Base-by-base conservation (phyloP, 1,284 basidiomycete genomes). In the Tilletiaria anomala region DNA sequence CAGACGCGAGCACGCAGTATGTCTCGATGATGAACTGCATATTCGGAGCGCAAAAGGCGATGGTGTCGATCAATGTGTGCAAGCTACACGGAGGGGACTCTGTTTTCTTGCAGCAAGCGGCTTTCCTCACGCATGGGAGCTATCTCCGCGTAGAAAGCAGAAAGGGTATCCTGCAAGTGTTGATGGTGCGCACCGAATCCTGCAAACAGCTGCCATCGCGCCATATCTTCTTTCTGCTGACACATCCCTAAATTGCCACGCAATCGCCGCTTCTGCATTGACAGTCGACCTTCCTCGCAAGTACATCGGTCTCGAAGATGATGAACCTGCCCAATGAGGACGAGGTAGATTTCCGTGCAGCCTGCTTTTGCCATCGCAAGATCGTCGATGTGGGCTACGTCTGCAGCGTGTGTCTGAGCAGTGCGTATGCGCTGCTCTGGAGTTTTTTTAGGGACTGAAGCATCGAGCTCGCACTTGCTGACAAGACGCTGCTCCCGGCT, bases 21-120 rank as follows among this genome's bases (percentile, higher is more conserved):
- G 91, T 97, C 40, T 84, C 91, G 10, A 79, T 97, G 67, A 99
- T 99, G 93, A 97, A 97, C 67, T 83, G 87, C 44, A 96, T 97
- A 40, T 99, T 99, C 70, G 89, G 88, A 3, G 93, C 93, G 1
- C 93, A 99, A 68, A 97, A 97, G 71, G 75, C 54, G 4, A 22
- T 83, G 76, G 82, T 94, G 12, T 82, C 83, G 1, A 88, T 99
- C 53, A 91, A 97, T 61, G 85, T 94, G 4, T 83, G 88, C 69
- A 91, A 96, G 61, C 72, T 97, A 16, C 39, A 38, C 17, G 86
- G 86, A 0, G 75, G 80, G 32, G 85, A 91, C 50, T 82, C 87
- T 4, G 86, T 94, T 35, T 99, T 97, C 67, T 74, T 99, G 19
- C 93, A 97, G 66, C 93, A 99, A 70, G 91, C 93, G 2, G 80